Conservation (phyloP, 75 land plant species). For the Cupressus sempervirens region DNA sequence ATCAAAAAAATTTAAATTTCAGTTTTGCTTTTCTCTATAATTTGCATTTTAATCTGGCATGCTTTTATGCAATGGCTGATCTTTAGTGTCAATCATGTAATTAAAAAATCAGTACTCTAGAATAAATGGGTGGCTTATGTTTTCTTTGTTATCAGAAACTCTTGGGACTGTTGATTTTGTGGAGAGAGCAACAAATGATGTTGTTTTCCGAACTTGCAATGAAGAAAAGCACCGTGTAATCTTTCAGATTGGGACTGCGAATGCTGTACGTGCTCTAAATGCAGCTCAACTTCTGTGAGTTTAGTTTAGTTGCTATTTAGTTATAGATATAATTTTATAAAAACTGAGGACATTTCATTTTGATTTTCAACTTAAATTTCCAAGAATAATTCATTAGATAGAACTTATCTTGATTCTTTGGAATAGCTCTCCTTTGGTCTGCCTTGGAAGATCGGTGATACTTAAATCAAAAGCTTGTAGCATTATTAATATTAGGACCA, state of each 20-base stretch:
- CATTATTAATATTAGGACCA: too few species aligned
- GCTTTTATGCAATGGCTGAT: not conserved
- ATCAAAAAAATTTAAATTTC: not conserved
- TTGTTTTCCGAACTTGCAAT: slow-evolving; percentile 84
- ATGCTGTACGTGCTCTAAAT: slow-evolving; percentile 71
- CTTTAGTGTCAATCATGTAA: not conserved
- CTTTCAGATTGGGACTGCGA: slow-evolving; percentile 86
- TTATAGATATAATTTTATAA: too few species aligned
- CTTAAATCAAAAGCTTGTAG: too few species aligned
- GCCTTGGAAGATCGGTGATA: too few species aligned
- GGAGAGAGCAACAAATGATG: slow-evolving; percentile 62
- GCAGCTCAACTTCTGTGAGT: slow-evolving; percentile 79
- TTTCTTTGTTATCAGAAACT: slow-evolving; percentile 24
- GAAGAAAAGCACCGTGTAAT: slow-evolving; percentile 67
- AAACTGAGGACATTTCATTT: too few species aligned
- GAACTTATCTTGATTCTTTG: too few species aligned
- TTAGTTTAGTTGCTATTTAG: not conserved
- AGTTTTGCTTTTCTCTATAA: not conserved
- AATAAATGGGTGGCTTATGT: not conserved
- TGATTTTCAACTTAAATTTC: too few species aligned
- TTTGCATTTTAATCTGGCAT: not conserved
- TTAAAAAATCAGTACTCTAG: not conserved
- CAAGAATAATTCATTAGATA: too few species aligned
- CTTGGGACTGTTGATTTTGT: slow-evolving; percentile 74
- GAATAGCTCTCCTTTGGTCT: too few species aligned